Base-by-base conservation (phyloP, 2,329 filamentous ascomycete species). In the Colletotrichum navitas region DNA sequence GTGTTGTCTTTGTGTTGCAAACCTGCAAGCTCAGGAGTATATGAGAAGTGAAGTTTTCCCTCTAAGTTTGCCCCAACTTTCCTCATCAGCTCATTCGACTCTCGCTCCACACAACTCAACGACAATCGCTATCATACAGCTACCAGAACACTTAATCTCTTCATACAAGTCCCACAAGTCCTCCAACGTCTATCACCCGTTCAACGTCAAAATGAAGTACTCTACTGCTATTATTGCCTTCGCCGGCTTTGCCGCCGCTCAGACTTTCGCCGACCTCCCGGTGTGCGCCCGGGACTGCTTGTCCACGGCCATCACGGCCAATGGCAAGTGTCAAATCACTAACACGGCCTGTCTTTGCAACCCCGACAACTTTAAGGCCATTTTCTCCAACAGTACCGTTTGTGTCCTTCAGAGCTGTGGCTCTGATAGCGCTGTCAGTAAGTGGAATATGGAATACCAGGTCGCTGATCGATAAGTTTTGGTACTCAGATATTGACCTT, bases 161-260 rank as follows among this genome's bases (percentile, higher is more conserved):
- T 32, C 29, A 47, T n/a, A 51, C 60, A 21, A 51, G 14, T 26
- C 32, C 26, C 32, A 51, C 60, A 21, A 51, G 14, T 26, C 32
- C 26, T 4, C 24, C 47, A 34, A 51, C 16, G 32, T 41, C 47
- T 3, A 6, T 16, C 41, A 43, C 29, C 29, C 60, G 18, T 52
- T 29, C 52, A 72, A 47, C 11, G 73, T 56, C 58, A 72, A 60
- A 10, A 75, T 75, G 73, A 71, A 67, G 71, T 73, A 61, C 66
- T 36, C 67, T 36, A 36, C 66, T 49, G 65, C 62, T 32, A 47
- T 74, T 47, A 10, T 72, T 39, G 71, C 73, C 59, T 29, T 66
- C 36, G 61, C 45, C 67, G 63, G 72, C 70, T 52, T 74, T 54
- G 65, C 41, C 55, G 59, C 70, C 43, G 71, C 73, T 29, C 66